Conservation (phyloP, 148 eudicot species). For the Rhododendron vialii region DNA sequence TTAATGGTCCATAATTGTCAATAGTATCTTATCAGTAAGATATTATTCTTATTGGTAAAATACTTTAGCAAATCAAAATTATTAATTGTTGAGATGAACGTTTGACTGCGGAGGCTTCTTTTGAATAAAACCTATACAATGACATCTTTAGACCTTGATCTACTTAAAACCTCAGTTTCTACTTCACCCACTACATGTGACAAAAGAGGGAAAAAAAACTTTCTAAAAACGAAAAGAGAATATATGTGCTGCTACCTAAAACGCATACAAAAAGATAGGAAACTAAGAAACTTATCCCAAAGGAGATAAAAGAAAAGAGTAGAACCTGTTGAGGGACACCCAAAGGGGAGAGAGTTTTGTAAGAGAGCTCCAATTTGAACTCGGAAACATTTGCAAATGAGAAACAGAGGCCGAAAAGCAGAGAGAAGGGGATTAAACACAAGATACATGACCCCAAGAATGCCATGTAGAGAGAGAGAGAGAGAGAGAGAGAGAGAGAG, state of each 20-base stretch:
- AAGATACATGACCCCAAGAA: background rate
- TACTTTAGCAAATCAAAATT: too few relatives aligned
- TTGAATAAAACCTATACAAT: background rate
- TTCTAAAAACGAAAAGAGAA: background rate
- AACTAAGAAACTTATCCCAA: too few relatives aligned
- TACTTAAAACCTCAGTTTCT: too few relatives aligned
- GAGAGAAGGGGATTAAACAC: conserved; percentile 14
- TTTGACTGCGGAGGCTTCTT: background rate
- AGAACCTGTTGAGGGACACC: conserved; percentile 54
- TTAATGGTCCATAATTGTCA: too few relatives aligned
- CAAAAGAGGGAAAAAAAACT: too few relatives aligned
- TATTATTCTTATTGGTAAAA: too few relatives aligned
- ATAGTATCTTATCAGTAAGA: too few relatives aligned
- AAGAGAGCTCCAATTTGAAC: conserved; percentile 31
- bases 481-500: background rate
- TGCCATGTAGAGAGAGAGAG: background rate
- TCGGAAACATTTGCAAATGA: conserved; percentile 32
- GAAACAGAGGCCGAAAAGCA: conserved; percentile 31
- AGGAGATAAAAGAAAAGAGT: background rate
- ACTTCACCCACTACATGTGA: background rate
- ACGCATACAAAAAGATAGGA: background rate
- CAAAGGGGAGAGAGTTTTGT: conserved; percentile 47
- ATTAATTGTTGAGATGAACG: too few relatives aligned
- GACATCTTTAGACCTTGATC: background rate
- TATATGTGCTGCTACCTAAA: background rate